Evolutionary conservation across 345 rosid species (phyloP).

Genomic region (Linum lewisii): DNA sequence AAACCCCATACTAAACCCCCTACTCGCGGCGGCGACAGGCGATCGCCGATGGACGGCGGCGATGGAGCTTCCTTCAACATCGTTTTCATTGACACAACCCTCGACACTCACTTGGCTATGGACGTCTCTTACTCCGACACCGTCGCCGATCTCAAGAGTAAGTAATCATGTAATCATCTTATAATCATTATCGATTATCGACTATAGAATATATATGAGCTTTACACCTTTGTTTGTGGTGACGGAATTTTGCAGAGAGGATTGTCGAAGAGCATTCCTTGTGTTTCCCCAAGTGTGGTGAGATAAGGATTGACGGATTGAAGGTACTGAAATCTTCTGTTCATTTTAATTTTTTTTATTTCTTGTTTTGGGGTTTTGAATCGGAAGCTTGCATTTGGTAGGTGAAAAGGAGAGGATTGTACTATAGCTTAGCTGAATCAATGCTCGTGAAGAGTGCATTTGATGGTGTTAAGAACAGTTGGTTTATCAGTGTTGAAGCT

Average conservation of each 20-base stretch:
- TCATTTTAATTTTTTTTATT: neutral
- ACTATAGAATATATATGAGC: neutral
- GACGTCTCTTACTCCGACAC: constrained; percentile 38
- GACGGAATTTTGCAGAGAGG: constrained; percentile 27
- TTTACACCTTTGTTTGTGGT: neutral
- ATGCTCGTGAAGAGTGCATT: constrained; percentile 43
- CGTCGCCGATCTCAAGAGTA: constrained; percentile 54
- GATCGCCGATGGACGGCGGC: constrained; percentile 1
- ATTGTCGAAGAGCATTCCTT: constrained; percentile 29
- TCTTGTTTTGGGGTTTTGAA: neutral
- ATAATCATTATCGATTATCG: no score
- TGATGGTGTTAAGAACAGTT: constrained; percentile 23
- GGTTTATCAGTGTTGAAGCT: constrained; percentile 50
- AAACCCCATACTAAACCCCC: no score
- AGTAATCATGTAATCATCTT: neutral
- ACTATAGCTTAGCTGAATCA: constrained; percentile 43
- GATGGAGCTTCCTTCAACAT: constrained; percentile 9
- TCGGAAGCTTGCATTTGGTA: constrained; percentile 9
- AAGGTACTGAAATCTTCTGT: constrained; percentile 27
- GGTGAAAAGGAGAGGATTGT: constrained; percentile 40
- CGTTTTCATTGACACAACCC: constrained; percentile 50
- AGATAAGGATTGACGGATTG: constrained; percentile 36
- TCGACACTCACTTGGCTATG: constrained; percentile 47
- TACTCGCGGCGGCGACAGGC: no score
- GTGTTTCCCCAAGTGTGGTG: constrained; percentile 44